A percentile compares a stretch with the other conserved stretches of the same genome.
Evolutionary conservation across 164 flowering plant genomes (phyloP).

Genomic region (Umbilicus rupestris): DNA sequence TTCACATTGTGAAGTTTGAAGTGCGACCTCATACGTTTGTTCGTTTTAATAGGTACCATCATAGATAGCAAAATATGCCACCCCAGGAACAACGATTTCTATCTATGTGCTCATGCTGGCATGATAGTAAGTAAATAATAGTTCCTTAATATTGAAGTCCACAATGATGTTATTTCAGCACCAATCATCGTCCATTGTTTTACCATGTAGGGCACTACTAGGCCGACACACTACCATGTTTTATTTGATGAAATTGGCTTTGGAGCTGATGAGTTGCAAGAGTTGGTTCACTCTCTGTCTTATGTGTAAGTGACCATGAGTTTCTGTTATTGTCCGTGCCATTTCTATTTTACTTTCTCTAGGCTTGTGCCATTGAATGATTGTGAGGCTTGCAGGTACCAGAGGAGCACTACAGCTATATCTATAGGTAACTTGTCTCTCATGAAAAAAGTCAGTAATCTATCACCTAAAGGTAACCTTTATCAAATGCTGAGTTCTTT

Average conservation of each 20-base stretch:
- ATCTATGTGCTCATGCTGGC: conserved; percentile 90
- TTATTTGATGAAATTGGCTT: conserved; percentile 63
- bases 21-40: background rate
- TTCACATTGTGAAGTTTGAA: background rate
- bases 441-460: background rate
- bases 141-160: background rate
- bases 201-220: conserved; percentile 48
- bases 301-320: conserved; percentile 57
- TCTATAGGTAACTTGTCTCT: conserved; percentile 47
- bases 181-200: background rate
- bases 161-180: background rate
- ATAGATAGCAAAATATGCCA: conserved; percentile 73
- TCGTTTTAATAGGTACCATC: conserved; percentile 51
- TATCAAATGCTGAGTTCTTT: background rate
- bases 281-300: conserved; percentile 68
- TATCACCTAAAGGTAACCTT: background rate
- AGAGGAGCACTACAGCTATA: conserved; percentile 80
- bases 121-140: conserved; percentile 62
- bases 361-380: background rate
- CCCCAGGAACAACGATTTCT: conserved; percentile 73
- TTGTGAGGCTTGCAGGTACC: conserved; percentile 47
- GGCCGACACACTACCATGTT: conserved; percentile 81
- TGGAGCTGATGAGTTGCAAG: conserved; percentile 67
- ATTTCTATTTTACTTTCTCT: background rate
- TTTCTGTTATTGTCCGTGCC: background rate